Base-by-base conservation (phyloP, 306 rosid genomes). In the Medicago truncatula region DNA sequence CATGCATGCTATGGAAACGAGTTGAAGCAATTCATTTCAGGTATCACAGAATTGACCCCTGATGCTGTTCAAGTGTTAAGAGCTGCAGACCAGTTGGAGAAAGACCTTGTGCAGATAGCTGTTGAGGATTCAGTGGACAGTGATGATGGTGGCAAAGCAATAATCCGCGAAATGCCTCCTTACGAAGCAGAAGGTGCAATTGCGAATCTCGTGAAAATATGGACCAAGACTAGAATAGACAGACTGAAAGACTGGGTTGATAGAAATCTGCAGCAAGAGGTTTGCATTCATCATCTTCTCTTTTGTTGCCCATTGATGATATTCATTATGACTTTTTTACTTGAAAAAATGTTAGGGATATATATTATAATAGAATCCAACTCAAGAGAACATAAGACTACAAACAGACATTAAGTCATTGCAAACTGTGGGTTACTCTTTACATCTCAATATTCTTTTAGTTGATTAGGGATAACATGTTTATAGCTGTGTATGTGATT, bases 91-190 rank as follows among this genome's bases (percentile, higher is more conserved):
- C 94, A 95, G 92, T 86, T 95, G 81, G 99, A 95, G 93, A 95
- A 90, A 80, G 96, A 95, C 85, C 99, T 95, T 72, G 99, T 92
- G 76, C 96, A 84, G 71, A 90, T 95, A 78, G 97, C 99, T 25
- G 97, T 92, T 53, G 93, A 89, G 81, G 99, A 95, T 84, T 92
- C 99, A 7, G 99, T 92, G 21, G 99, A 92, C 54, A 92, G 97
- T 64, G 97, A 95, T 15, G 99, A 95, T 52, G 99, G 99, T 65
- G 99, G 97, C 69, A 95, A 95, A 86, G 97, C 96, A 78, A 89
- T 95, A 84, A 95, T 95, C 71, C 97, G 99, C 16, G 99, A 95
- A 88, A 92, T 95, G 99, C 97, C 97, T 74, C 97, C 99, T 67
- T 95, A 58, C 57, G 99, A 95, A 84, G 97, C 97, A 70, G 97